Evolutionary conservation across 176 grass and related monocot species (phyloP).

Genomic region (Tillandsia fasciculata): DNA sequence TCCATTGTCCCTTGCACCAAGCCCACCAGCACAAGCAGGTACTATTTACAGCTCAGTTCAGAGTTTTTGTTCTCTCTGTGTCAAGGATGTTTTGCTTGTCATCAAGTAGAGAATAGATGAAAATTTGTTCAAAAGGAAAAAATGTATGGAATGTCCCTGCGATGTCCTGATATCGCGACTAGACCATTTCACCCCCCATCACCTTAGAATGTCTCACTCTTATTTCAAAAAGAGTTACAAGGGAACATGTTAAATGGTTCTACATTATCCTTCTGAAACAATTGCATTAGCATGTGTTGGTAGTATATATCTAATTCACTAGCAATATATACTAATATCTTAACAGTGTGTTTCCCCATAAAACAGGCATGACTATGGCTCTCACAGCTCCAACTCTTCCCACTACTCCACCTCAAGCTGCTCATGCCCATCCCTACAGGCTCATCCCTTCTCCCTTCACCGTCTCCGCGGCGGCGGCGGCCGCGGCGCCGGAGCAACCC

Average conservation of each 20-base stretch:
- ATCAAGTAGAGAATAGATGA: neutral
- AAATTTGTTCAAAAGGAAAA: neutral
- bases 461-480: conserved; percentile 45
- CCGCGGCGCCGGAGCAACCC: conserved; percentile 57
- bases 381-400: conserved; percentile 60
- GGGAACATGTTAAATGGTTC: too few species aligned
- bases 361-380: conserved; percentile 98
- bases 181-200: too few species aligned
- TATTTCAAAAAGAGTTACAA: too few species aligned
- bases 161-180: too few species aligned
- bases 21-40: conserved; percentile 85
- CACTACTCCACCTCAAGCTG: conserved; percentile 54
- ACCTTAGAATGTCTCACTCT: too few species aligned
- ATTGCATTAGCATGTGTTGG: neutral
- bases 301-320: neutral
- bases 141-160: too few species aligned
- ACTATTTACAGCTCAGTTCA: conserved; percentile 8
- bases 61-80: neutral
- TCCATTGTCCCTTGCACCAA: conserved; percentile 63
- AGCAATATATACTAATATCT: conserved; percentile 44
- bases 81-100: neutral
- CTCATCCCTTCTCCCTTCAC: conserved; percentile 71
- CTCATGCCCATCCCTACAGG: conserved; percentile 61
- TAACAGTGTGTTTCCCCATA: conserved; percentile 78
- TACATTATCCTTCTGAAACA: too few species aligned